Evolutionary conservation across 192 early-diverging fungal genomes (phyloP).

Genomic region (Tieghemiomyces parasiticus): DNA sequence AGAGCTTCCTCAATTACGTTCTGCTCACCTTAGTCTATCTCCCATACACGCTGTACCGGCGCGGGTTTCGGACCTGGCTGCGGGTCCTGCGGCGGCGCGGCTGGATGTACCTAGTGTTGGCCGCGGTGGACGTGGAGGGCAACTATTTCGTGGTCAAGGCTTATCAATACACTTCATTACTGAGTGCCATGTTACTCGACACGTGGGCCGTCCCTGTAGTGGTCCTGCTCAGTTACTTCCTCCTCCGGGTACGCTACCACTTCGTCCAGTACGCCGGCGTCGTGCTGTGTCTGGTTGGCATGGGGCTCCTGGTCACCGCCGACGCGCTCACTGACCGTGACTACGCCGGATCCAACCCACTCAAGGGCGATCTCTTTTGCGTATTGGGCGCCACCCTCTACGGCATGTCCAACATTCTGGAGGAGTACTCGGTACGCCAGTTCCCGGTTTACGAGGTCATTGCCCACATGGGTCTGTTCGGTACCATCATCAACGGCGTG

Average conservation of each 20-base stretch:
- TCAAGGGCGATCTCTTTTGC: constrained; percentile 60
- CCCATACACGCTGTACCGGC: constrained; percentile 24
- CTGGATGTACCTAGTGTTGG: constrained; percentile 39
- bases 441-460: constrained; percentile 60
- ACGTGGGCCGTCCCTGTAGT: constrained; percentile 62
- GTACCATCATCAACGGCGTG: constrained; percentile 50
- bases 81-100: constrained; percentile 21
- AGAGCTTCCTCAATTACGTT: constrained; percentile 52
- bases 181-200: constrained; percentile 64
- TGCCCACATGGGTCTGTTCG: constrained; percentile 58
- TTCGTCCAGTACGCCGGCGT: constrained; percentile 56
- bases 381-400: constrained; percentile 59
- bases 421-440: constrained; percentile 59
- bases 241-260: constrained; percentile 44
- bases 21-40: constrained; percentile 30
- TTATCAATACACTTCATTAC: constrained; percentile 54
- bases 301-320: constrained; percentile 47
- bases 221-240: constrained; percentile 48
- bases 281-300: constrained; percentile 45
- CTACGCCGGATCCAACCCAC: constrained; percentile 31
- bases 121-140: constrained; percentile 63
- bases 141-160: constrained; percentile 73
- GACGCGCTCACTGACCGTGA: constrained; percentile 49
- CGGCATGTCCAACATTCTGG: constrained; percentile 51
- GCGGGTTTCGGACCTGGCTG: constrained; percentile 20